Evolutionary conservation across 1,284 basidiomycete species (phyloP).

Genomic region (Malassezia obtusa): DNA sequence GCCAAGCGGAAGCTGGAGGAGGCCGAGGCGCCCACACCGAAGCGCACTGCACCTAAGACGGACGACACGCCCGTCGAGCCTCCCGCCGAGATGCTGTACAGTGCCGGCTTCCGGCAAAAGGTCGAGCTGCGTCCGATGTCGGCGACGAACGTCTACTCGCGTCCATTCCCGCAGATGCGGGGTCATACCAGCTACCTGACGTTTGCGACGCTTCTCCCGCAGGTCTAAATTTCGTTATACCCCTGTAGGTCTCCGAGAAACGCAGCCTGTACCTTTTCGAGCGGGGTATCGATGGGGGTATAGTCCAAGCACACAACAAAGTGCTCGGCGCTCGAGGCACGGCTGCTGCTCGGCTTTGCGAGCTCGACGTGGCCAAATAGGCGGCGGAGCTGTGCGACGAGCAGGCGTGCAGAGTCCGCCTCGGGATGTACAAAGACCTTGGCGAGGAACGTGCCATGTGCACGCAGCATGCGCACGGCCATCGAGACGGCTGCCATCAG

Average conservation of each 20-base stretch:
- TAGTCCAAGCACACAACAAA: conserved; percentile 55
- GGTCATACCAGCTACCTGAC: conserved; percentile 46
- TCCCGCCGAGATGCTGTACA: conserved; percentile 11
- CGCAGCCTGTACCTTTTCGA: not conserved
- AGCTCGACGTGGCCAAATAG: conserved; percentile 50
- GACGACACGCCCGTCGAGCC: conserved; percentile 2
- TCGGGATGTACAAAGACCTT: conserved; percentile 52
- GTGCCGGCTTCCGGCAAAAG: conserved; percentile 14
- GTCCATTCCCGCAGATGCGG: conserved; percentile 30
- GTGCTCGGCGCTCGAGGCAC: conserved; percentile 49
- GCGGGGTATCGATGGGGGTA: not conserved
- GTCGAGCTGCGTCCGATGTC: conserved; percentile 1
- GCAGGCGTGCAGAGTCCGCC: conserved; percentile 14
- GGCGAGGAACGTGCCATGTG: conserved; percentile 54
- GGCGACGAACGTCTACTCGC: conserved; percentile 10
- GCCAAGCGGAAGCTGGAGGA: conserved; percentile 9
- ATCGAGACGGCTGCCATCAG: conserved; percentile 54
- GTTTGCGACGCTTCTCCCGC: conserved; percentile 41
- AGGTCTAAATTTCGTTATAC: conserved; percentile 12
- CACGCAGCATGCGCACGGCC: conserved; percentile 53
- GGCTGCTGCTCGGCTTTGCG: conserved; percentile 48
- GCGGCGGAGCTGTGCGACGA: conserved; percentile 39
- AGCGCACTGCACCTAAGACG: not conserved
- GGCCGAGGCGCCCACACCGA: not conserved
- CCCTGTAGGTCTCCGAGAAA: conserved; percentile 17